Percentiles rank a stretch among this genome's conserved stretches.
These are phyloP conservation scores for Ceratopteris richardii DNA, from an alignment of 75 land plant genomes.

Conservation along the genomic window DNA sequence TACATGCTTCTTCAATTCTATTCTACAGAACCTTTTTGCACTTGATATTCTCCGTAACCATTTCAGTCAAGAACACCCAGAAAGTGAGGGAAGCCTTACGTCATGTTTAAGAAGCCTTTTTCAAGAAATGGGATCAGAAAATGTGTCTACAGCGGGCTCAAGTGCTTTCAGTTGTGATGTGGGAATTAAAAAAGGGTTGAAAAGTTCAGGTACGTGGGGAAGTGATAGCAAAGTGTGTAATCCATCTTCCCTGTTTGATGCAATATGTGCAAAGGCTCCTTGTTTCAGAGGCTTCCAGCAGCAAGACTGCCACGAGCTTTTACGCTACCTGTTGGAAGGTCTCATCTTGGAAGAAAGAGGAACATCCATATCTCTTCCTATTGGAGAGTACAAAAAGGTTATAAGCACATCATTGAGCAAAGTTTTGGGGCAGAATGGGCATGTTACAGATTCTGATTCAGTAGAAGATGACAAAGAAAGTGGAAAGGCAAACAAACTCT, in stretches of 20 bases:
- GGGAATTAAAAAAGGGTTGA: slow-evolving; percentile 1
- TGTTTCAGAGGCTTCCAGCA: slow-evolving; percentile 87
- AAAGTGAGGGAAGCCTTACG: slow-evolving; percentile 43
- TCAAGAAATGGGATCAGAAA: slow-evolving; percentile 24
- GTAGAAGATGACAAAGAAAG: no score
- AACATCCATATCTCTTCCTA: no score
- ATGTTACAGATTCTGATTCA: not conserved
- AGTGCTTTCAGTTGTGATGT: slow-evolving; percentile 10
- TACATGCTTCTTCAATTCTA: slow-evolving; percentile 94
- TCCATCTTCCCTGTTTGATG: slow-evolving; percentile 55
- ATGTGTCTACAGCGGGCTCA: not conserved
- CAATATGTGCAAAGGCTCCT: slow-evolving; percentile 72
- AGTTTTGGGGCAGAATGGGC: not conserved
- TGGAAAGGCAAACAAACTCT: no score
- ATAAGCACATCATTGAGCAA: not conserved
- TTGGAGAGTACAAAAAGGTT: slow-evolving; percentile 15
- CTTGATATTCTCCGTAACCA: slow-evolving; percentile 47
- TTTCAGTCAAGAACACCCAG: slow-evolving; percentile 22
- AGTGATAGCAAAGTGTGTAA: slow-evolving; percentile 23
- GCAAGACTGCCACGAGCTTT: slow-evolving; percentile 94
- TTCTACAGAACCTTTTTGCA: slow-evolving; percentile 75
- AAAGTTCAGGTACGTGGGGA: not conserved
- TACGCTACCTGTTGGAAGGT: slow-evolving; percentile 72
- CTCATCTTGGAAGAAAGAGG: slow-evolving; percentile 48
- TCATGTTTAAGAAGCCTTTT: slow-evolving; percentile 56